Conservation (phyloP, 768 basidiomycete genomes). For the Pisolithus albus region DNA sequence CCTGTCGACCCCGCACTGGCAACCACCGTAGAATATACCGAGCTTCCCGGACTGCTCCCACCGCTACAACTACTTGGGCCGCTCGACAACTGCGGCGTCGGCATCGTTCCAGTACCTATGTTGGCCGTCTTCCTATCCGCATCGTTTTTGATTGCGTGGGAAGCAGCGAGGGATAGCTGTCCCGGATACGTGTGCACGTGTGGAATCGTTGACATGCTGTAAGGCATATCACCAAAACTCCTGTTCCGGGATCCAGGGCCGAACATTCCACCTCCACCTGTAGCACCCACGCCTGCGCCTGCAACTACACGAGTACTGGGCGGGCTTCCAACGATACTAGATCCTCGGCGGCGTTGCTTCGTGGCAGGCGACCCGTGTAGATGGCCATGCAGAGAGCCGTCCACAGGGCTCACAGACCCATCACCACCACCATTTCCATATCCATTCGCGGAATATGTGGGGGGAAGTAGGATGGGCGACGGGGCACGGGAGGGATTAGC, state of each 20-base stretch:
- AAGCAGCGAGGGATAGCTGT: constrained; percentile 22
- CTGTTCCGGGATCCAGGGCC: constrained; percentile 21
- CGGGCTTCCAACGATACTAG: constrained; percentile 34
- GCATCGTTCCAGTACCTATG: constrained; percentile 10
- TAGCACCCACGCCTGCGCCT: too few relatives aligned
- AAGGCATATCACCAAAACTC: constrained; percentile 27
- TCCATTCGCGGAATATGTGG: constrained; percentile 23
- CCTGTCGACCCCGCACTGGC: not conserved
- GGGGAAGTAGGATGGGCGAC: constrained; percentile 63
- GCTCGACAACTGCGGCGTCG: constrained; percentile 59
- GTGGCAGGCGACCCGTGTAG: not conserved
- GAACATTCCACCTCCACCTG: constrained; percentile 11
- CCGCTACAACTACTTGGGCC: constrained; percentile 49
- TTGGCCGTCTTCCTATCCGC: too few relatives aligned
- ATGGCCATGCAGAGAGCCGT: constrained; percentile 19
- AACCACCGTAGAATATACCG: constrained; percentile 33
- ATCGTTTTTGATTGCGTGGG: constrained; percentile 16
- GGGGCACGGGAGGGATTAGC: constrained; percentile 64
- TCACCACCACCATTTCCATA: constrained; percentile 21
- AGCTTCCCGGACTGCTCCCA: constrained; percentile 55
- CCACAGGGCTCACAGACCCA: constrained; percentile 28
- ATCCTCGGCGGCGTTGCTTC: constrained; percentile 22
- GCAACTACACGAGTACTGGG: constrained; percentile 18
- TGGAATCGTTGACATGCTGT: constrained; percentile 18
- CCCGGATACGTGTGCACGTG: constrained; percentile 30